Evolutionary conservation across 768 basidiomycete species (phyloP).

Genomic region (Lentinula sp.): DNA sequence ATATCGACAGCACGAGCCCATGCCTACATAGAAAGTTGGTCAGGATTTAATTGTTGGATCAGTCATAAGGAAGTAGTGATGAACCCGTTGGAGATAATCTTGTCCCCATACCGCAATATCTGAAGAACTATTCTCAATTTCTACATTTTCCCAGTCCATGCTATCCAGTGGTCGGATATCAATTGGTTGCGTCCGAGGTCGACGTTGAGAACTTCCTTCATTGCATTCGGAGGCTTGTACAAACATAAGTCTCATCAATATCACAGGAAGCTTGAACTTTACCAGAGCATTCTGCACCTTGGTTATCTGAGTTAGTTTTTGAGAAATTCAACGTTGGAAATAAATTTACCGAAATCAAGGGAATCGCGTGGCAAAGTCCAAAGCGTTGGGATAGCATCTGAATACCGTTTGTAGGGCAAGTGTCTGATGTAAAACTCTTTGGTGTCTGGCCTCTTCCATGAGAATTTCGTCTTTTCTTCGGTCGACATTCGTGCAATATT

Average conservation of each 20-base stretch:
- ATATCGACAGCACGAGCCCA: conserved; percentile 1
- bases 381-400: background rate
- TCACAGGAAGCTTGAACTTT: too few species aligned
- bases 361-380: background rate
- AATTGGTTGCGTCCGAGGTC: background rate
- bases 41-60: background rate
- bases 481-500: background rate
- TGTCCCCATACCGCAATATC: background rate
- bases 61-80: background rate
- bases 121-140: background rate
- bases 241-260: background rate
- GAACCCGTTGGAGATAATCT: background rate
- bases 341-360: background rate
- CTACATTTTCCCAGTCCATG: background rate
- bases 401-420: background rate
- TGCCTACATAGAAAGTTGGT: background rate
- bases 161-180: background rate
- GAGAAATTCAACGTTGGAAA: background rate
- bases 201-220: background rate
- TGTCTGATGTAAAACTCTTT: background rate
- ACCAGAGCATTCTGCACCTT: too few species aligned
- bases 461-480: background rate
- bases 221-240: background rate
- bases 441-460: background rate
- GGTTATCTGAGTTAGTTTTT: background rate